These are phyloP conservation scores for Pascua guehoae DNA, from an alignment of 1,284 basidiomycete species.

Conservation along the genomic window DNA sequence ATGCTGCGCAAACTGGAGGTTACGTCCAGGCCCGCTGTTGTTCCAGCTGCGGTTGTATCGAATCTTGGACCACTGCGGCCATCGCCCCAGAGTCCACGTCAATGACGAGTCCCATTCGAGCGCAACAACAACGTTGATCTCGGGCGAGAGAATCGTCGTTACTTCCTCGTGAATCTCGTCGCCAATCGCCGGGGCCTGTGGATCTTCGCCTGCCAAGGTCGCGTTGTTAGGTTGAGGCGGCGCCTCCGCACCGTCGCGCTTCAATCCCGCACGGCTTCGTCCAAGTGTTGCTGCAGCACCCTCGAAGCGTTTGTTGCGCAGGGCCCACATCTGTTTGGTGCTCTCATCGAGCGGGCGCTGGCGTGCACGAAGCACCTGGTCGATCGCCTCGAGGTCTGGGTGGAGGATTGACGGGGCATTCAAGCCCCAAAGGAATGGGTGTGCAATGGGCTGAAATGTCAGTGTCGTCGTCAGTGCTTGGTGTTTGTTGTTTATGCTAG, in stretches of 20 bases:
- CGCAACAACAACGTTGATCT: constrained; percentile 31
- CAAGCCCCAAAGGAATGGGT: constrained; percentile 36
- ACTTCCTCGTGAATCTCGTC: constrained; percentile 2
- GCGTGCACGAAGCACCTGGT: background rate
- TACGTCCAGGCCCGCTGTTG: constrained; percentile 5
- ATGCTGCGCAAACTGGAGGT: constrained; percentile 31
- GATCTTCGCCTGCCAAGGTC: background rate
- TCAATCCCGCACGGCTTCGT: too few species aligned
- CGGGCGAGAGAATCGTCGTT: constrained; percentile 26
- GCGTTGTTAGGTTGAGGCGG: background rate
- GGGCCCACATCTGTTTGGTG: too few species aligned
- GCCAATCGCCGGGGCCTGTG: background rate
- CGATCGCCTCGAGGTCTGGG: constrained; percentile 23
- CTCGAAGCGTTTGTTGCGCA: too few species aligned
- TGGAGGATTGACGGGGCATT: constrained; percentile 20
- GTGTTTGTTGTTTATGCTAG: too few species aligned
- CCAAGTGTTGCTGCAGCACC: too few species aligned
- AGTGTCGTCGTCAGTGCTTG: background rate
- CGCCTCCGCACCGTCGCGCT: too few species aligned
- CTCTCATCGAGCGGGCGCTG: too few species aligned
- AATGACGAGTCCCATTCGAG: constrained; percentile 32
- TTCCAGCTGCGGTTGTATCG: constrained; percentile 1
- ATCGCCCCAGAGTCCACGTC: constrained; percentile 6
- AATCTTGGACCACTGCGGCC: constrained; percentile 9
- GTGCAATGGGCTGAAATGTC: constrained; percentile 27